phyloP scores from a whole-genome alignment of 164 flowering plant genomes.

The Echeveria elegans region DNA sequence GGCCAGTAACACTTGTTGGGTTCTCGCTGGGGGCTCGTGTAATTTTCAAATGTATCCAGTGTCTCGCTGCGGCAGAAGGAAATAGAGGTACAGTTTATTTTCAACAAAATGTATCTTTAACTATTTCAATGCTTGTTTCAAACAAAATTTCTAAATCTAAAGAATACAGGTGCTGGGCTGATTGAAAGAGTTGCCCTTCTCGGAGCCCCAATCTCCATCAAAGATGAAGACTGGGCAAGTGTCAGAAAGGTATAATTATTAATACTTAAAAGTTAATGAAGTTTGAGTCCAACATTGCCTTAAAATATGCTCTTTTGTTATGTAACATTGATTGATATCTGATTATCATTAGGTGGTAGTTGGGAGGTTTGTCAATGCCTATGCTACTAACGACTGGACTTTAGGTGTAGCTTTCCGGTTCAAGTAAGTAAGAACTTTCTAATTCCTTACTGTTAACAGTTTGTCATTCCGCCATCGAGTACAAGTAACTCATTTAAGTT shows the following conservation, averaged over 20 bases:
- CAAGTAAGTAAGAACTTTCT: slow-evolving; percentile 30
- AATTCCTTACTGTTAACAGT: not conserved
- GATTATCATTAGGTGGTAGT: slow-evolving; percentile 54
- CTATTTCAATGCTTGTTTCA: not conserved
- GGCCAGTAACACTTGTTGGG: slow-evolving; percentile 95
- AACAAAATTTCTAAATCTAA: slow-evolving; percentile 4
- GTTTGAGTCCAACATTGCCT: not conserved
- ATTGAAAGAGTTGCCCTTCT: slow-evolving; percentile 97
- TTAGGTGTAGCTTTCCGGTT: slow-evolving; percentile 96
- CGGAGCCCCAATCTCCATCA: slow-evolving; percentile 84
- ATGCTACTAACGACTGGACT: slow-evolving; percentile 81
- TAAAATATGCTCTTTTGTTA: not conserved
- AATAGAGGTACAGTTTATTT: slow-evolving; percentile 19
- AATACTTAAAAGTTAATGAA: not conserved
- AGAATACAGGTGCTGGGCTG: slow-evolving; percentile 48
- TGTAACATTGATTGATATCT: not conserved
- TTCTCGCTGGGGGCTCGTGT: slow-evolving; percentile 94
- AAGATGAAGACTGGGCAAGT: slow-evolving; percentile 73
- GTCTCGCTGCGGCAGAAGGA: slow-evolving; percentile 60
- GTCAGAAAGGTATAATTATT: slow-evolving; percentile 52
- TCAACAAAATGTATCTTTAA: not conserved
- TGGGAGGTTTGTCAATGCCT: slow-evolving; percentile 90
- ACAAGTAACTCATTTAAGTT: not conserved
- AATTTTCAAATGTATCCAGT: slow-evolving; percentile 81
- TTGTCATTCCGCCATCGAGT: not conserved